These are phyloP conservation scores for Myrica gale DNA, from an alignment of 306 rosid genomes.

Conservation along the genomic window DNA sequence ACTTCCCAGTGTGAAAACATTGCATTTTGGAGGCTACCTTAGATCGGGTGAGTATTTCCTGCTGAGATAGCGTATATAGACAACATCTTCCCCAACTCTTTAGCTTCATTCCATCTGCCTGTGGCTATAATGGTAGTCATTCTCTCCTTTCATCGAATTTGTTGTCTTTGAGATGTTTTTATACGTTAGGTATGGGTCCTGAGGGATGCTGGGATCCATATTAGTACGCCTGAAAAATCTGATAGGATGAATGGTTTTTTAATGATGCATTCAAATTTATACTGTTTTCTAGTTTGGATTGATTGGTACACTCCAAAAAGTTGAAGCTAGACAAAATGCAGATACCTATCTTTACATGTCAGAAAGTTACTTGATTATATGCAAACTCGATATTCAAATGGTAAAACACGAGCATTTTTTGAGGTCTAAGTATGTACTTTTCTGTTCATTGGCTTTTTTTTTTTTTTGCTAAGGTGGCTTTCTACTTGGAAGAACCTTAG, in stretches of 20 bases:
- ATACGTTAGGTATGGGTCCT: background rate
- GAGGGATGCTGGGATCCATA: background rate
- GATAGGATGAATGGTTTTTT: background rate
- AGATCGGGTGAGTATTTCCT: constrained; percentile 62
- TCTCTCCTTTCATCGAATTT: background rate
- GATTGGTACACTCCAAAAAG: background rate
- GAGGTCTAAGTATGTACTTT: background rate
- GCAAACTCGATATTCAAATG: background rate
- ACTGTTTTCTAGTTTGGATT: background rate
- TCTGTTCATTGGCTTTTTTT: background rate
- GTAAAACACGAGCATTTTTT: background rate
- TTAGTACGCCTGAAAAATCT: background rate
- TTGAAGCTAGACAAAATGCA: background rate
- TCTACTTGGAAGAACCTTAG: constrained; percentile 87
- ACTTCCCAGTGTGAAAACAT: constrained; percentile 69
- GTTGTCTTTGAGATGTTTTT: background rate
- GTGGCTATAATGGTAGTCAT: background rate
- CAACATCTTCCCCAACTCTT: background rate
- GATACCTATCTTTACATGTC: background rate
- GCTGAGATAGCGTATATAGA: background rate
- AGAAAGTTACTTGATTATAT: background rate
- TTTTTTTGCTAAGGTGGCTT: constrained; percentile 71
- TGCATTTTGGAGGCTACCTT: constrained; percentile 83
- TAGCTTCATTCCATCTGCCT: background rate
- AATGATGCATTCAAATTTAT: background rate